A percentile compares a stretch with the other conserved stretches of the same genome.
Conservation (phyloP, 371 early-diverging fungal species). For the Rhizopus stolonifer region DNA sequence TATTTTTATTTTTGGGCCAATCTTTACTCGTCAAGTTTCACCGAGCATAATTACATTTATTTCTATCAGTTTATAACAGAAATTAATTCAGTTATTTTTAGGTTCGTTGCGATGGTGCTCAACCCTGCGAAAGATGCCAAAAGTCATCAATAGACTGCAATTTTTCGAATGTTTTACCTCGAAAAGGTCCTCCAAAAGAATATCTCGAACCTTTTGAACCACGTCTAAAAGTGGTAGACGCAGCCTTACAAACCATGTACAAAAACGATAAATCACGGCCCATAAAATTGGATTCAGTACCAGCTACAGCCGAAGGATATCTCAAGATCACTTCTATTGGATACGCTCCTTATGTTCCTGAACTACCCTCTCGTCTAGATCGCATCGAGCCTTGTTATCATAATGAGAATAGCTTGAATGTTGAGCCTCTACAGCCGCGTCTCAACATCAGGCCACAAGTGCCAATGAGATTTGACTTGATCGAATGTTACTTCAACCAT, state of each 20-base stretch:
- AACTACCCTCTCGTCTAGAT: constrained; percentile 17
- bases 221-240: constrained; percentile 38
- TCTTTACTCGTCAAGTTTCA: constrained; percentile 41
- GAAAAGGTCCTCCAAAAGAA: constrained; percentile 45
- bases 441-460: constrained; percentile 5
- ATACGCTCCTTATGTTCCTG: constrained; percentile 18
- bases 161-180: constrained; percentile 41
- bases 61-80: not conserved
- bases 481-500: constrained; percentile 46
- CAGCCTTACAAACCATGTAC: constrained; percentile 18
- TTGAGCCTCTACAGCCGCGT: constrained; percentile 9
- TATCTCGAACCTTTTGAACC: constrained; percentile 47
- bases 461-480: constrained; percentile 19
- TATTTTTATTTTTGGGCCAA: too few relatives aligned
- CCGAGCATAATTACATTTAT: constrained; percentile 16
- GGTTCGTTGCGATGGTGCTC: constrained; percentile 53
- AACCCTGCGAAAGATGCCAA: constrained; percentile 47
- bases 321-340: constrained; percentile 16
- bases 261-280: not conserved
- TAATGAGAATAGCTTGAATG: not conserved
- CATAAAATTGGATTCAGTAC: not conserved
- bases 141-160: constrained; percentile 38
- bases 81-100: constrained; percentile 12
- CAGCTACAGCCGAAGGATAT: not conserved
- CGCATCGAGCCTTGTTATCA: constrained; percentile 16